Evolutionary conservation across 225 moss, liverwort and hornwort species (phyloP).

Genomic region (Bryoerythrophyllum caledonicum): DNA sequence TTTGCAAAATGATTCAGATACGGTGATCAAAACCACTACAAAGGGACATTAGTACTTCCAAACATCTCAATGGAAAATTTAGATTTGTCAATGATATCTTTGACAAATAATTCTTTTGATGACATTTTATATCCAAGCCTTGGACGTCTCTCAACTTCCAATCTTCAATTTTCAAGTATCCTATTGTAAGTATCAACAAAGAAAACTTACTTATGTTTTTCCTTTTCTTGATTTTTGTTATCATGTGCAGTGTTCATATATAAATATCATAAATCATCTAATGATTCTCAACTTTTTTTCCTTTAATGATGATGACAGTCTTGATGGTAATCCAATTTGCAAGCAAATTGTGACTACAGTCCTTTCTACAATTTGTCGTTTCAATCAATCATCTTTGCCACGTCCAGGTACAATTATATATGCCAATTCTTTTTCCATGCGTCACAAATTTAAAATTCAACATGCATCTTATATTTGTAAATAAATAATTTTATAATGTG

Average conservation of each 20-base stretch:
- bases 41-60: not conserved
- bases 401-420: not conserved
- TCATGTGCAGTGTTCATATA: not conserved
- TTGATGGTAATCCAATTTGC: not conserved
- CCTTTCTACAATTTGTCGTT: not conserved
- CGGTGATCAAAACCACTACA: not conserved
- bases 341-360: not conserved
- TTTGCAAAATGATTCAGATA: not conserved
- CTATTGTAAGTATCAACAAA: not conserved
- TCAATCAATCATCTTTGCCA: not conserved
- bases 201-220: not conserved
- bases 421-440: not conserved
- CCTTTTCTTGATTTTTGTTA: not conserved
- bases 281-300: no score
- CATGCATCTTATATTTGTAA: not conserved
- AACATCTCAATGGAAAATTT: not conserved
- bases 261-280: not conserved
- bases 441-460: not conserved
- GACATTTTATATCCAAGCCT: not conserved
- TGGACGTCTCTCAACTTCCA: not conserved
- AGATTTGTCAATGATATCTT: not conserved
- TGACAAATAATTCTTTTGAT: not conserved
- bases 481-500: not conserved
- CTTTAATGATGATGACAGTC: not conserved
- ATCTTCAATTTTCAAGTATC: slow-evolving; percentile 1